phyloP scores from a whole-genome alignment of 352 stramenopile species.

The Phytopythium delawarense region DNA sequence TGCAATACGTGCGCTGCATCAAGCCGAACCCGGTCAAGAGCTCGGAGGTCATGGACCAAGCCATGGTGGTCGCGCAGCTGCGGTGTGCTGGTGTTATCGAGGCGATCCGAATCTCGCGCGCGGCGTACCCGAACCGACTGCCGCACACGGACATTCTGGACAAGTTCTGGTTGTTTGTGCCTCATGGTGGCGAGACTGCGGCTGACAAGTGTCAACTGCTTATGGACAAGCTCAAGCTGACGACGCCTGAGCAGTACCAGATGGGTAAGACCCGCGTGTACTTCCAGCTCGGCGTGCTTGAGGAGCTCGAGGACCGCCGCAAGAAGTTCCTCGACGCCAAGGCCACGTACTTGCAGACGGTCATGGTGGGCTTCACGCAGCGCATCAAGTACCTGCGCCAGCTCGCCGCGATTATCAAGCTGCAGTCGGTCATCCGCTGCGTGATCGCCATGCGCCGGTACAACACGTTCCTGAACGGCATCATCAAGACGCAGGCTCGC shows the following conservation, averaged over 20 bases:
- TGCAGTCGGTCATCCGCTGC: conserved; percentile 81
- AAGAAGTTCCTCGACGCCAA: conserved; percentile 85
- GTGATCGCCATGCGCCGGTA: conserved; percentile 82
- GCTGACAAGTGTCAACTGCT: conserved; percentile 69
- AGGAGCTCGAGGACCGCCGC: conserved; percentile 80
- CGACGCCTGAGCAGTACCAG: conserved; percentile 74
- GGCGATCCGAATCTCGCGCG: conserved; percentile 96
- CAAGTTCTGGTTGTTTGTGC: conserved; percentile 84
- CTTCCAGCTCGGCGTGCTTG: conserved; percentile 79
- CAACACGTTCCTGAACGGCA: conserved; percentile 73
- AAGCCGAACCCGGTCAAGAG: conserved; percentile 98
- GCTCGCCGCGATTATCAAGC: conserved; percentile 74
- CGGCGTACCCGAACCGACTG: conserved; percentile 97
- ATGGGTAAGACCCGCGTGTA: conserved; percentile 88
- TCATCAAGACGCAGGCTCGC: conserved; percentile 56
- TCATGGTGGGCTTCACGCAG: conserved; percentile 75
- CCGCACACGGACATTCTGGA: conserved; percentile 83
- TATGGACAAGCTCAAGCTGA: conserved; percentile 78
- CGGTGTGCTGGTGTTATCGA: conserved; percentile 98
- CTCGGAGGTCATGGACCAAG: conserved; percentile 77
- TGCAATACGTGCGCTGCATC: conserved; percentile 99
- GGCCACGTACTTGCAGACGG: conserved; percentile 67
- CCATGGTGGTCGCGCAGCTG: conserved; percentile 94
- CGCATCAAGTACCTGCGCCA: conserved; percentile 77
- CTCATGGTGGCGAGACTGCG: conserved; percentile 43